Evolutionary conservation across 257 asterid species (phyloP), one percentile per base, ranked within the genome.

Genomic region (Voacanga thouarsii): DNA sequence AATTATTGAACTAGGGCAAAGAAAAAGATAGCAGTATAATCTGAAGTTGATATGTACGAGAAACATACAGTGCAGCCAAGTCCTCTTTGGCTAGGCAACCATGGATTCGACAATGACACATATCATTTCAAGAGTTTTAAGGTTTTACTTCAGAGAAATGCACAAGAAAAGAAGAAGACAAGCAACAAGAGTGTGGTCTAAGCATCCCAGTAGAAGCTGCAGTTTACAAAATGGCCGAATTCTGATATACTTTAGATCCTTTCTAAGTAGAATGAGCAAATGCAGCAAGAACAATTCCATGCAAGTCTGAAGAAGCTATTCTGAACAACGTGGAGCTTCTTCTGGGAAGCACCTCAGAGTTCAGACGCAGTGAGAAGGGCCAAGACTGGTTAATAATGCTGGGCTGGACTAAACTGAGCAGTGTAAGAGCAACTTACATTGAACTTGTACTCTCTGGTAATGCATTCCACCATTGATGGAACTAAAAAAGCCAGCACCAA

Each of bases 361-460:
- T 33, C 37, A 33, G 37, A 33, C 37, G 2, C 37, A 33, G 37
- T 1, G 37, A 33, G 37, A 33, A 43, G 47, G 47, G 47, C 9
- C 9, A 7, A 43, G 8, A 43, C 47, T 43, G 47, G 47, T 43
- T 33, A 33, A 33, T 43, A 5, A 43, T 43, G 8, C 47, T 43
- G 67, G 28, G 8, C 47, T 43, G 67, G 28, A 37, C 37, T 26
- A n/a, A 57, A 56, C 63, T 53, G 60, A 2, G 23, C 51, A 15
- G 10, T 10, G 7, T 3, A 14, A 39, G 12, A 39, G 39, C 15
- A 53, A 84, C 92, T 85, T 80, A 88, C 94, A 51, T 88, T 83
- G 79, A 90, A 90, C 41, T 88, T 86, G 76, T 88, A 88, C 50
- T 72, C 85, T 37, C 90, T 92, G 77, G 79, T 64, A 12, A 19